A percentile compares a stretch with the other conserved stretches of the same genome.
Evolutionary conservation across 352 stramenopile genomes (phyloP).

Genomic region (Phytophthora megakarya): DNA sequence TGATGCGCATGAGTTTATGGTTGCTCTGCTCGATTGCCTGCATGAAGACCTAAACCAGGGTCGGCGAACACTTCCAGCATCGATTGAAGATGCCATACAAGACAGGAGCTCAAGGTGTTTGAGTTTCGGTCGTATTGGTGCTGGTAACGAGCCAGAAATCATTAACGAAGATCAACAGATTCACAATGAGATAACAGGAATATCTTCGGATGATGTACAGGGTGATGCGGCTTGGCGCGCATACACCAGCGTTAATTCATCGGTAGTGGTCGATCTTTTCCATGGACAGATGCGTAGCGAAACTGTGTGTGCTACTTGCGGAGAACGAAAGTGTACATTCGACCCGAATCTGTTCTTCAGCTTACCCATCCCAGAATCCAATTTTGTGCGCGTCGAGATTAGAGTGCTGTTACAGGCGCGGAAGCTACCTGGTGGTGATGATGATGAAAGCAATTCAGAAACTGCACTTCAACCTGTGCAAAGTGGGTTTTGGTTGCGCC

Average conservation of each 20-base stretch:
- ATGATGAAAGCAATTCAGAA: conserved; percentile 8
- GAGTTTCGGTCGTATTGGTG: conserved; percentile 27
- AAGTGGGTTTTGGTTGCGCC: conserved; percentile 63
- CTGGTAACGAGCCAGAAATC: conserved; percentile 44
- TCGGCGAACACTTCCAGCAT: conserved; percentile 9
- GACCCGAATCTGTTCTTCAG: conserved; percentile 96
- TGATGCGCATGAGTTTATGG: conserved; percentile 95
- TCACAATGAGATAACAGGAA: background rate
- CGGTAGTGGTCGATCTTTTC: conserved; percentile 95
- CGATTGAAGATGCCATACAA: conserved; percentile 33
- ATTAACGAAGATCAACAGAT: conserved; percentile 33
- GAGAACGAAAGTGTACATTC: conserved; percentile 95
- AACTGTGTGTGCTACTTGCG: conserved; percentile 93
- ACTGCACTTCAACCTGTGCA: conserved; percentile 24
- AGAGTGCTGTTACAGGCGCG: conserved; percentile 68
- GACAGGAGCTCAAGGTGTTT: conserved; percentile 37
- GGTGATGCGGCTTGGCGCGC: conserved; percentile 93
- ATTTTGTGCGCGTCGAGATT: conserved; percentile 71
- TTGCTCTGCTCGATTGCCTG: conserved; percentile 96
- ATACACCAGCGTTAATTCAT: conserved; percentile 93
- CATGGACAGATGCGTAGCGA: conserved; percentile 96
- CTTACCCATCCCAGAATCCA: conserved; percentile 91
- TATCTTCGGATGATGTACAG: conserved; percentile 69
- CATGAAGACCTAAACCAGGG: conserved; percentile 98
- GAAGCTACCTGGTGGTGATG: conserved; percentile 7